Evolutionary conservation across 2,329 filamentous ascomycete genomes (phyloP), one percentile per base, ranked within the genome.

Genomic region (Plectosphaerella plurivora): DNA sequence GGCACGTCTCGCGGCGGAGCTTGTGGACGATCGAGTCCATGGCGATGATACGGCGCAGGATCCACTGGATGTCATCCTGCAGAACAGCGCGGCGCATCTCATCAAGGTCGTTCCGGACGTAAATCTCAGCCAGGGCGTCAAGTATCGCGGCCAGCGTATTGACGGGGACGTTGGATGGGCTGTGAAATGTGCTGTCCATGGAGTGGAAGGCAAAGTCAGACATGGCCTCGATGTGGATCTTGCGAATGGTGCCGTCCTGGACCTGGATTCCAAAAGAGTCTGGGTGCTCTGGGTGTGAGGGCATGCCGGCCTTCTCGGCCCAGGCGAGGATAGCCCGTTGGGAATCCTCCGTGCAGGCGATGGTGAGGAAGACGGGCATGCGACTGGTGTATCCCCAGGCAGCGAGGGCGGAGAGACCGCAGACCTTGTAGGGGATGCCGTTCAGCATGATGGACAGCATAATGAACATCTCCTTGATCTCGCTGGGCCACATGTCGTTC

Each of bases 391-490:
- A 72, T 46, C 75, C 77, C 65, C 77, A 73, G 46, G 73, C 68
- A 3, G 65, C 59, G 54, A 81, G 65, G 12, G 75, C 76, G 0
- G 69, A 68, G 20, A 69, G 65, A 20, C 78, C 78, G 57, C 65
- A 69, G 42, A 82, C 68, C 11, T 72, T 72, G 60, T 78, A 80
- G 18, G 67, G 71, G 1, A 76, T 67, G 59, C 77, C 71, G 16
- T 60, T 57, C 18, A 82, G 68, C 5, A 67, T 62, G 0, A 49
- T 47, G 52, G 73, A 67, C 42, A 81, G 59, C n/a, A 44, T 49
- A 24, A 53, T 35, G 56, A 78, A 68, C 25, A 78, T 60, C 46
- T 72, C 65, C 12, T 51, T 53, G 9, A 77, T 64, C 45, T 61
- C 62, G n/a, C 53, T 52, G 1, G 48, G 57, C 35, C 51, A 59